Base-by-base conservation (phyloP, 139 green algal genomes). In the Closterium sp. region DNA sequence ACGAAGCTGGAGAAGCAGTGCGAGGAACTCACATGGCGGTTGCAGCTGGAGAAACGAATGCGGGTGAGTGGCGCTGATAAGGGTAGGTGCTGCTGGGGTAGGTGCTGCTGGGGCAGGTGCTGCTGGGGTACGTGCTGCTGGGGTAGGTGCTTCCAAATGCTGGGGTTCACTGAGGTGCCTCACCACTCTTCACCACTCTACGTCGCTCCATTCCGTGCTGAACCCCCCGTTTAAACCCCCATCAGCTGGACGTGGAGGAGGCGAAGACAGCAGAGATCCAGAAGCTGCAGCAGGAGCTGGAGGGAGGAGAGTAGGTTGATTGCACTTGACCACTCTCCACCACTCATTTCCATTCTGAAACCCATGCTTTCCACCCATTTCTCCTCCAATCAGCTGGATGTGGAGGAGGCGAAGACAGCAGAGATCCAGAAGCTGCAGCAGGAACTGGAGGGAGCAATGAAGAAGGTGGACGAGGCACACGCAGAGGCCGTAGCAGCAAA, bases 1-100 rank as follows among this genome's bases (percentile, higher is more conserved):
- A 86, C 90, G 89, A 88, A 90, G 79, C 87, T 92, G 31, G 86
- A 91, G 86, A 95, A 91, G 79, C 87, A 96, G 91, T 88, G 86
- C 22, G 85, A 93, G 84, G 89, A 94, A 87, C 87, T 97, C 89
- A 93, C 91, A 30, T 95, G 88, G 91, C 90, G 91, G 9, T 50
- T 95, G 38, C 85, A 94, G 22, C 91, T 95, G 17, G 89, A 93
- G 89, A 88, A 91, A 28, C 62, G 85, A 21, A 89, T 95, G 86
- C 22, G 50, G 90, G 88, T 88, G 62, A 79, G 62, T 79, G 62
- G 17, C 27, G 62, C 62, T 79, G 17, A 13, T 50, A 50, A 38
- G 17, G 62, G 62, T 79, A 27, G 62, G 17, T 79, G 62, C 62
- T 79, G 62, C 62, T 79, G 38, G 38, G 38, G 38, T 50, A 38